These are phyloP conservation scores for Leucosporidium scottii DNA, from an alignment of 768 basidiomycete genomes.

Conservation along the genomic window DNA sequence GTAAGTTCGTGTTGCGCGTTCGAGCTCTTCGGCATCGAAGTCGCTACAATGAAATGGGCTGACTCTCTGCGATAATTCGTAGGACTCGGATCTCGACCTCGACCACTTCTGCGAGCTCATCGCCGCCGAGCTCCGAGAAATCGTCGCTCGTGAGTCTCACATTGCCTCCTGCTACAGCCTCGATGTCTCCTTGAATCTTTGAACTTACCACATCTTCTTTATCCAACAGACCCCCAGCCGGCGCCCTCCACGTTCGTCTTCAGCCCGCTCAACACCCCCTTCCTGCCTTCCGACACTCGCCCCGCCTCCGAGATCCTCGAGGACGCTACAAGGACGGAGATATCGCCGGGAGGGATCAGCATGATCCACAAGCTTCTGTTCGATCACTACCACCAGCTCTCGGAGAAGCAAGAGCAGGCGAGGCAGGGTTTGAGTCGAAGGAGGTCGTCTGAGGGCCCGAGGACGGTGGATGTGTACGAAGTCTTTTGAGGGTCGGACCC, in stretches of 20 bases:
- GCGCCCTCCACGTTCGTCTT: conserved; percentile 54
- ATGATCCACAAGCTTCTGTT: not conserved
- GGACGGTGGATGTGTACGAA: not conserved
- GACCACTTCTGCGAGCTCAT: conserved; percentile 63
- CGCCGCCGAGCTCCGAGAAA: conserved; percentile 62
- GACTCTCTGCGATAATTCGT: not conserved
- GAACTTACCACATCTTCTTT: too few relatives aligned
- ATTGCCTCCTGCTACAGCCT: too few relatives aligned
- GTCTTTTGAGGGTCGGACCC: not conserved
- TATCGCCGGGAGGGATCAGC: not conserved
- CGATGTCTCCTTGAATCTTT: too few relatives aligned
- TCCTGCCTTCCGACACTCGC: conserved; percentile 59
- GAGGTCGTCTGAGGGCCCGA: not conserved
- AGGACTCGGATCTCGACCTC: conserved; percentile 42
- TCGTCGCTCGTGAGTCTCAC: conserved; percentile 47
- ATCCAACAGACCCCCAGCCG: conserved; percentile 49
- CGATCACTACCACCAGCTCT: not conserved
- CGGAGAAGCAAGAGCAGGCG: not conserved
- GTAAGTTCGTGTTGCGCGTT: not conserved
- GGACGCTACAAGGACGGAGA: not conserved
- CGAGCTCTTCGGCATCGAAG: not conserved
- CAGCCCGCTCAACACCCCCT: conserved; percentile 59
- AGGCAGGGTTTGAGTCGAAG: not conserved
- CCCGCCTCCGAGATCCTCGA: conserved; percentile 41
- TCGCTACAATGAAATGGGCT: too few relatives aligned